Base-by-base conservation (phyloP, 805 yeast species). In the Ogataea wickerhamii region DNA sequence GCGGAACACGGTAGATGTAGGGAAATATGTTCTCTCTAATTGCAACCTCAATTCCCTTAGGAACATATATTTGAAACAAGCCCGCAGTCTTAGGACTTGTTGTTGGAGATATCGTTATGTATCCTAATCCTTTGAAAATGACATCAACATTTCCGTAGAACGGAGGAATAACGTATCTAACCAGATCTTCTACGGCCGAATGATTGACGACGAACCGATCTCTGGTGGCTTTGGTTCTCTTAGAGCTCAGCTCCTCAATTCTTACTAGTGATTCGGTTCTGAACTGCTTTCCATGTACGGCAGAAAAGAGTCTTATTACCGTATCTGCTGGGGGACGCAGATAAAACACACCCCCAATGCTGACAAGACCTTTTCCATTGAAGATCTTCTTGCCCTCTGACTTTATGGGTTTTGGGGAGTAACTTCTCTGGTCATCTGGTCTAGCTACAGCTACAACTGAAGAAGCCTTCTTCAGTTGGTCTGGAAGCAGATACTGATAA, bases 81-180 rank as follows among this genome's bases (percentile, higher is more conserved):
- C 66, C 68, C 8, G 45, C 51, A 10, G 37, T 32, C 11, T 28
- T 19, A 3, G 45, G 44, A 7, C 35, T 33, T 26, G 87, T 83
- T 0, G 85, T 79, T 2, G 88, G 81, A 5, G 68, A 70, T 12
- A 84, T 55, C 25, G 76, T 72, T 2, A 83, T 44, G 48, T 71
- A 79, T 0, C 93, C 93, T n/a, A 79, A 54, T 43, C 78, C 78
- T 36, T 74, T 76, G 7, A 84, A 48, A 2, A 84, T 82, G 19
- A 84, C 50, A 49, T 84, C 94, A 7, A 84, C 61, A 4, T 73
- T 55, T 0, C 91, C 91, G 41, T 60, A 65, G 48, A 83, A 83
- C n/a, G 87, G 85, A 0, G 93, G 91, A 3, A 84, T 66, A 2
- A 74, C 65, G 44, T 70, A 80, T 40, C 76, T 61, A 1, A 53